Evolutionary conservation across 2,329 filamentous ascomycete species (phyloP).

Genomic region (Dactylellina drechsleri): DNA sequence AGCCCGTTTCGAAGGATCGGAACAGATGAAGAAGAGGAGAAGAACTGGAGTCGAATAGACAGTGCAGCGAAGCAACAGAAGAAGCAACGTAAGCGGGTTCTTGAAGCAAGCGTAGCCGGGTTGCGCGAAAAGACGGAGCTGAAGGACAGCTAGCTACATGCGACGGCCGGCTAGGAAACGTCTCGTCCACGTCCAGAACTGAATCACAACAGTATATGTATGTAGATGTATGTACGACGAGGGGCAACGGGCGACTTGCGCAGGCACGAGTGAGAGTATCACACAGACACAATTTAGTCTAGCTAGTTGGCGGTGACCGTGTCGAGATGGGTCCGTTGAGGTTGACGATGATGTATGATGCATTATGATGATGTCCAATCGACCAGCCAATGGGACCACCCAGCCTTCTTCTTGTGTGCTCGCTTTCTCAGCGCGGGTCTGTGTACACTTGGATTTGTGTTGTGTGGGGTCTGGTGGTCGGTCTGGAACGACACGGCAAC

Average conservation of each 20-base stretch:
- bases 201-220: background rate
- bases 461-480: background rate
- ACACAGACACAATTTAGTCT: too few relatives aligned
- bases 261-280: too few relatives aligned
- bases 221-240: background rate
- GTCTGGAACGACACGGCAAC: constrained; percentile 5
- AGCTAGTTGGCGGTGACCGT: constrained; percentile 15
- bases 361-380: too few relatives aligned
- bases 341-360: background rate
- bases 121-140: background rate
- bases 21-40: background rate
- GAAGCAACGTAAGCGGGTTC: constrained; percentile 6
- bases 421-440: too few relatives aligned
- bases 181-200: background rate
- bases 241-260: too few relatives aligned
- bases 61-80: background rate
- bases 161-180: constrained; percentile 1
- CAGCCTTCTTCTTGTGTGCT: too few relatives aligned
- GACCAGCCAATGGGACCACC: too few relatives aligned
- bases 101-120: background rate
- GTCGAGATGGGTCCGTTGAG: background rate
- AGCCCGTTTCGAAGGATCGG: background rate
- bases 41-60: background rate
- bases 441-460: too few relatives aligned
- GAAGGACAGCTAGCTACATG: background rate